Evolutionary conservation across 2,329 filamentous ascomycete species (phyloP).

Genomic region (Sphaceloma murrayae): DNA sequence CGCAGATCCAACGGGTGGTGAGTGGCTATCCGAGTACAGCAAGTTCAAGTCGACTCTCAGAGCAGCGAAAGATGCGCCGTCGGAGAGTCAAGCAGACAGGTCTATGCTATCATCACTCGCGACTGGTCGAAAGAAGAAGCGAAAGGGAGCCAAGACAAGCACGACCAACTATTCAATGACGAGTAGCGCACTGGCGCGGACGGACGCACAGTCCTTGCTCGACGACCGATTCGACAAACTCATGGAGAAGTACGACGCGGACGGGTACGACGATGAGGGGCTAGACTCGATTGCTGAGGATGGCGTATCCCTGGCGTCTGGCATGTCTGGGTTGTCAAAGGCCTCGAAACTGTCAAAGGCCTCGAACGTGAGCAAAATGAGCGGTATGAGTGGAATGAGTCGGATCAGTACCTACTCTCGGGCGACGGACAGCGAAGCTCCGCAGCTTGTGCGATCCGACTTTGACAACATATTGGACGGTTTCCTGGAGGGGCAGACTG

Average conservation of each 20-base stretch:
- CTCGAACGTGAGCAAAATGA: conserved; percentile 30
- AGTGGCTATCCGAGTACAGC: conserved; percentile 87
- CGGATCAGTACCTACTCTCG: conserved; percentile 28
- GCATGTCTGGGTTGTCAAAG: conserved; percentile 42
- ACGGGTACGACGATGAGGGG: conserved; percentile 32
- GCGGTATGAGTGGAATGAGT: conserved; percentile 31
- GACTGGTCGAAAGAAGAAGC: conserved; percentile 80
- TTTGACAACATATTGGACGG: conserved; percentile 91
- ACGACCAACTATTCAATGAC: conserved; percentile 87
- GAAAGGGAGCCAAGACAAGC: conserved; percentile 85
- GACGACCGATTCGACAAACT: conserved; percentile 87
- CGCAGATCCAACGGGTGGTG: conserved; percentile 47
- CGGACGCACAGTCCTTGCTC: conserved; percentile 73
- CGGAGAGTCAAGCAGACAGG: conserved; percentile 59
- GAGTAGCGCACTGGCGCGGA: conserved; percentile 75
- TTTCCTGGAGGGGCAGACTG: conserved; percentile 65
- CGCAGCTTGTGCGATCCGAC: conserved; percentile 55
- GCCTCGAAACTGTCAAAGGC: conserved; percentile 32
- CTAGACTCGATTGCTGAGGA: conserved; percentile 35
- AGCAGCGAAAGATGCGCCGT: conserved; percentile 42
- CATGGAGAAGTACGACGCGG: conserved; percentile 66
- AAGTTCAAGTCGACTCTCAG: conserved; percentile 64
- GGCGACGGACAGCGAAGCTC: conserved; percentile 32
- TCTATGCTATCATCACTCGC: conserved; percentile 62
- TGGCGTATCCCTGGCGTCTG: conserved; percentile 37